Base-by-base conservation (phyloP, 306 rosid species). In the Abrus pulchellus region DNA sequence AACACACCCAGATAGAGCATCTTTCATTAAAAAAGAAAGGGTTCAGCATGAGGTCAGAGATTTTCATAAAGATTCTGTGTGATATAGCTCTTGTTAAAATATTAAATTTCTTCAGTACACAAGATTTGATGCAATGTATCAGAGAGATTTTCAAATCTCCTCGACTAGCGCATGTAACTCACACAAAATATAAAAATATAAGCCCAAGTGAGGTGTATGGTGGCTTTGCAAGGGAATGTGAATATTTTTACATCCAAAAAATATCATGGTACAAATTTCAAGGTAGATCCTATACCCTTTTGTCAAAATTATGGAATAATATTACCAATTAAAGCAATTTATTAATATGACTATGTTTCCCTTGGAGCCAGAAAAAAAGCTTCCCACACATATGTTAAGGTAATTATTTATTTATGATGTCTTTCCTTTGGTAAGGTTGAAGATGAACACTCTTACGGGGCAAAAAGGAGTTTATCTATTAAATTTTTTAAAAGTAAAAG, bases 101-200 rank as follows among this genome's bases (percentile, higher is more conserved):
- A 87, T 69, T 83, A 6, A 45, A 45, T 68, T 68, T 78, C 33
- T 78, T 60, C 71, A 2, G 33, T 41, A 66, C 67, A 1, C 32
- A 8, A 85, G 74, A 75, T 78, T 55, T 72, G 82, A 41, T 85
- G 77, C 85, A 47, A 45, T 77, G 85, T 57, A 83, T 59, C 12
- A 74, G 45, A 7, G 10, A 56, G 67, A 74, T 75, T 57, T 65
- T 71, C 57, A 34, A 57, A 48, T 78, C 79, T 49, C 68, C 10
- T 76, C 75, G 44, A 68, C 78, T 62, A 4, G 1, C 66, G 5
- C 56, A 63, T 52, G 75, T 38, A 56, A 57, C 55, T 57, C 79
- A 43, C 78, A 30, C 28, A 47, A 12, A 9, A 9, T n/a, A 54
- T 0, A 7, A 2, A 29, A 32, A 40, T 5, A 64, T 3, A 36